Percentiles rank a stretch among this genome's conserved stretches.
Conservation (phyloP, 176 grass and related monocot genomes). For the sorghum (Sorghum bicolor) region DNA sequence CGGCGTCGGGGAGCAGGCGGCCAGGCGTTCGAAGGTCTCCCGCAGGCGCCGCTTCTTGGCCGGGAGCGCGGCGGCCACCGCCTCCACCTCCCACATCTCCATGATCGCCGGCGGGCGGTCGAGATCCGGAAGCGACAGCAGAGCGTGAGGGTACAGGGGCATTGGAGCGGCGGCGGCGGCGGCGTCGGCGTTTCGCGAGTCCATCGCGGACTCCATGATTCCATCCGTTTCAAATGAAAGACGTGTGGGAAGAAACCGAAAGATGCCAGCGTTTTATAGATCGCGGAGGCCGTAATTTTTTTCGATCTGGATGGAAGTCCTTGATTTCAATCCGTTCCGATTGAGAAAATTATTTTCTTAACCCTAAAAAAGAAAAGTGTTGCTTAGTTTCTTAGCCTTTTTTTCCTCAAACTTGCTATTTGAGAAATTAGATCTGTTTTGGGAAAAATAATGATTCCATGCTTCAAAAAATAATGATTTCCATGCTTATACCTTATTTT, state of each 20-base stretch:
- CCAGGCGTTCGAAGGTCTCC: conserved; percentile 40
- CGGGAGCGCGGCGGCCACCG: conserved; percentile 29
- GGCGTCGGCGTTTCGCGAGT: neutral
- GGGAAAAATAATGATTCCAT: too few relatives aligned
- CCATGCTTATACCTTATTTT: too few relatives aligned
- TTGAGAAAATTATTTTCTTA: too few relatives aligned
- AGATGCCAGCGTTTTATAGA: neutral
- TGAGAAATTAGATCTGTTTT: too few relatives aligned
- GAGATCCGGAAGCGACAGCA: neutral
- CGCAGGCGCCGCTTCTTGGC: conserved; percentile 45
- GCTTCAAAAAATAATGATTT: too few relatives aligned
- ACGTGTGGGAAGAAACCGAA: neutral
- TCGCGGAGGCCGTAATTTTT: neutral
- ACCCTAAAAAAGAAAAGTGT: too few relatives aligned
- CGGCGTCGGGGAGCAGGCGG: conserved; percentile 1
- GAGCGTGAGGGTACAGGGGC: neutral
- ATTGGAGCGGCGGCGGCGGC: too few relatives aligned
- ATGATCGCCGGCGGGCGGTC: neutral
- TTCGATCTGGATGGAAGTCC: too few relatives aligned
- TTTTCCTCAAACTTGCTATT: too few relatives aligned
- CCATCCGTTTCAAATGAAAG: neutral
- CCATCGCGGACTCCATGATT: neutral
- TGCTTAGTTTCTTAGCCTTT: too few relatives aligned
- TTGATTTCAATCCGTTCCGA: too few relatives aligned
- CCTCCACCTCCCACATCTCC: conserved; percentile 26